These are phyloP conservation scores for Microcera coccophila DNA, from an alignment of 2,329 filamentous ascomycete species.

Conservation along the genomic window DNA sequence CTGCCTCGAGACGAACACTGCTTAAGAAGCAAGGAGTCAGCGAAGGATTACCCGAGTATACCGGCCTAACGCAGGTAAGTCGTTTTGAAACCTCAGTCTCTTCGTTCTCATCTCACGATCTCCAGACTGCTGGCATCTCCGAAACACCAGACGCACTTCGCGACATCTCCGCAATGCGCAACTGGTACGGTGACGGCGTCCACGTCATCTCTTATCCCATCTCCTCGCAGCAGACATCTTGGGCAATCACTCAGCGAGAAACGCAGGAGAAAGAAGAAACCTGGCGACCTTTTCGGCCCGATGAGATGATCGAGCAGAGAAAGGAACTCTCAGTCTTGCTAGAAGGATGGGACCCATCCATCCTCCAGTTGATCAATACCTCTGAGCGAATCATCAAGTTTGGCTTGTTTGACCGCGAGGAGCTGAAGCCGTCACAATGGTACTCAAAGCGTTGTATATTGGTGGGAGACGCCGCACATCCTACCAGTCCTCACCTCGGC, in stretches of 20 bases:
- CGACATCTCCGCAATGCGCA: slow-evolving; percentile 12
- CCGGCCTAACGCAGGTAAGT: slow-evolving; percentile 17
- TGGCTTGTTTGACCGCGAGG: slow-evolving; percentile 25
- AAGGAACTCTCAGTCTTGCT: slow-evolving; percentile 13
- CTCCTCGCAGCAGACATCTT: slow-evolving; percentile 16
- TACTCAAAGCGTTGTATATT: slow-evolving; percentile 19
- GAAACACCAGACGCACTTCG: slow-evolving; percentile 12
- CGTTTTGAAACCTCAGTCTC: background rate
- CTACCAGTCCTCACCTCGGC: slow-evolving; percentile 24
- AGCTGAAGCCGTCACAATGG: slow-evolving; percentile 20
- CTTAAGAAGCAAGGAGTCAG: slow-evolving; percentile 11
- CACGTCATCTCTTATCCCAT: slow-evolving; percentile 24
- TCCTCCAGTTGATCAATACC: slow-evolving; percentile 15
- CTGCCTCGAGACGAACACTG: slow-evolving; percentile 13
- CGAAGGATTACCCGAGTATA: slow-evolving; percentile 17
- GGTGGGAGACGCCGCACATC: slow-evolving; percentile 24
- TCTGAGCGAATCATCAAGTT: slow-evolving; percentile 25
- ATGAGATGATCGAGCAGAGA: slow-evolving; percentile 14
- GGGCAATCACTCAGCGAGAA: slow-evolving; percentile 23
- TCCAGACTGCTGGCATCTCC: slow-evolving; percentile 21
- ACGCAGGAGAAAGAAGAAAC: slow-evolving; percentile 19
- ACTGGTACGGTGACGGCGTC: slow-evolving; percentile 24
- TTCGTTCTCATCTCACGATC: background rate
- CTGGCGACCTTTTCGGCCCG: slow-evolving; percentile 19
- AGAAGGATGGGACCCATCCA: slow-evolving; percentile 14